These are phyloP conservation scores for Cutaneotrichosporon dermatis DNA, from an alignment of 1,284 basidiomycete species.

Conservation along the genomic window DNA sequence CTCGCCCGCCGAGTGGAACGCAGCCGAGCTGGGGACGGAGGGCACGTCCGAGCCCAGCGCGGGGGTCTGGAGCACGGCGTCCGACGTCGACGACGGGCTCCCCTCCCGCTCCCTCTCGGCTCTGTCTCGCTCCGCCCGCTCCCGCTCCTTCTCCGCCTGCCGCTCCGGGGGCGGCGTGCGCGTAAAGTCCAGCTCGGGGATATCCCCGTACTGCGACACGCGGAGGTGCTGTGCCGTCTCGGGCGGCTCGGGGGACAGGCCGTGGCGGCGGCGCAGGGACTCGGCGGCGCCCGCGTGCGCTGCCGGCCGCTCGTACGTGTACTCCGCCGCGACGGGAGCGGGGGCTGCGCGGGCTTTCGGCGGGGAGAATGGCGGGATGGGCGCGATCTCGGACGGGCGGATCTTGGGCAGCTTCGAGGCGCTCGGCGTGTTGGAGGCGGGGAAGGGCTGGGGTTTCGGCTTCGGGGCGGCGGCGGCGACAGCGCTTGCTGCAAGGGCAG, in stretches of 20 bases:
- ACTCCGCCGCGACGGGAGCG: not conserved
- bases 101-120: not conserved
- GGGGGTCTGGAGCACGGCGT: not conserved
- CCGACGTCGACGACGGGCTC: too few relatives aligned
- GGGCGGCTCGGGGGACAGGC: not conserved
- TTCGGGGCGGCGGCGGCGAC: not conserved
- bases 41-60: not conserved
- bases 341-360: not conserved
- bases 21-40: too few relatives aligned
- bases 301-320: not conserved
- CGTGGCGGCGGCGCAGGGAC: not conserved
- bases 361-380: not conserved
- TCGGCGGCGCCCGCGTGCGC: not conserved
- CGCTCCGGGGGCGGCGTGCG: not conserved
- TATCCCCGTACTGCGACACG: not conserved
- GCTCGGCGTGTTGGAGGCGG: too few relatives aligned
- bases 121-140: not conserved
- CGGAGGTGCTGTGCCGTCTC: not conserved
- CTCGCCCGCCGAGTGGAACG: too few relatives aligned
- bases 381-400: not conserved
- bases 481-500: not conserved
- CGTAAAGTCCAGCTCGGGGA: slow-evolving; percentile 1
- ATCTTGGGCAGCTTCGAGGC: not conserved
- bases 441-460: not conserved
- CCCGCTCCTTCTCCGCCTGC: not conserved